These are phyloP conservation scores for Aureobasidium melanogenum DNA, from an alignment of 2,329 filamentous ascomycete genomes.

Conservation along the genomic window DNA sequence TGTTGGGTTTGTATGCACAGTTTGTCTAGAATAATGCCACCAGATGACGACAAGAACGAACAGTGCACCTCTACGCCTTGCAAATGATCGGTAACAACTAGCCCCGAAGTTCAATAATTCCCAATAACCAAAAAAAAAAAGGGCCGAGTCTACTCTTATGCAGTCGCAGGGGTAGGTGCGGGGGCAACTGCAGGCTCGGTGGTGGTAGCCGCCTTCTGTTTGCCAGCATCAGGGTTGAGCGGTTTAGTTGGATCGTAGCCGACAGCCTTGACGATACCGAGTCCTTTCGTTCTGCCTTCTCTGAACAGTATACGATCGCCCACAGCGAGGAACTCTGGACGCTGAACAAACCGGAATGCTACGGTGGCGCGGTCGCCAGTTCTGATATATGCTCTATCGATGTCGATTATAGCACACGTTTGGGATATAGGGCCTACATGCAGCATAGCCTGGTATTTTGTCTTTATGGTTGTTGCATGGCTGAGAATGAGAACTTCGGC, in stretches of 20 bases:
- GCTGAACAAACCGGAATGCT: constrained; percentile 87
- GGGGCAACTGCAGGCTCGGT: not conserved
- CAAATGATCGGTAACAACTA: not conserved
- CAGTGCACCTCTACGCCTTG: not conserved
- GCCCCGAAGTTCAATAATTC: not conserved
- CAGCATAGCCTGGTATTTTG: constrained; percentile 95
- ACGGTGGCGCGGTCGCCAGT: constrained; percentile 92
- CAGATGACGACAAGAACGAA: not conserved
- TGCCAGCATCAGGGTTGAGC: constrained; percentile 30
- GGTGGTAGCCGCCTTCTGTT: constrained; percentile 15
- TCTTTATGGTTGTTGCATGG: constrained; percentile 94
- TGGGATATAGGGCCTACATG: constrained; percentile 93
- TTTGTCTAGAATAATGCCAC: not conserved
- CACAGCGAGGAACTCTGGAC: constrained; percentile 82
- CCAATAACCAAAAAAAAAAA: not conserved
- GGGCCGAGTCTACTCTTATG: not conserved
- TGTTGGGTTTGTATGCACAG: not conserved
- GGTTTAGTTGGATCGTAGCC: constrained; percentile 65
- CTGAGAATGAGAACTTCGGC: constrained; percentile 85
- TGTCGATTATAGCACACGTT: constrained; percentile 94
- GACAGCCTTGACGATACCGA: constrained; percentile 87
- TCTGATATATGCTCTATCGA: constrained; percentile 89
- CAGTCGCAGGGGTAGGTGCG: not conserved
- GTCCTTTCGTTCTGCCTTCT: constrained; percentile 87
- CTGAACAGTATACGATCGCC: constrained; percentile 88